A percentile compares a stretch with the other conserved stretches of the same genome.
phyloP scores from a whole-genome alignment of 805 yeast genomes.

The Ogataea parapolymorpha region DNA sequence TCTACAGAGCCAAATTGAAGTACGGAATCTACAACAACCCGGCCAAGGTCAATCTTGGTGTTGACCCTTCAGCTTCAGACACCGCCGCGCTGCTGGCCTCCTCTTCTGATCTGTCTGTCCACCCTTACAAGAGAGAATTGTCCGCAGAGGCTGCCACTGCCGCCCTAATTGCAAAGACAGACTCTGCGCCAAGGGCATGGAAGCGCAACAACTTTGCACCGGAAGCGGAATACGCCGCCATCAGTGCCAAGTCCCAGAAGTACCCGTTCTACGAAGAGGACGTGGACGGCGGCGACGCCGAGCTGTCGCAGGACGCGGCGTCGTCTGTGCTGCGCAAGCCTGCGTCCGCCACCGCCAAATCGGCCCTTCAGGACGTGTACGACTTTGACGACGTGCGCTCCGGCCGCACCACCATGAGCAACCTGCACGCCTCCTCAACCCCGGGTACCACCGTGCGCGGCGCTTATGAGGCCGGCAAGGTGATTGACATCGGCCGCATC shows the following conservation, averaged over 20 bases:
- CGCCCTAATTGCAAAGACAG: slow-evolving; percentile 48
- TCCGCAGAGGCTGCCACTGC: slow-evolving; percentile 68
- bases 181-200: slow-evolving; percentile 48
- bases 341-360: slow-evolving; percentile 31
- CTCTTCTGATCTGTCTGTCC: slow-evolving; percentile 57
- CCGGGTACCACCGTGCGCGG: slow-evolving; percentile 28
- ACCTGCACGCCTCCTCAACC: slow-evolving; percentile 20
- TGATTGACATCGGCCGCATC: slow-evolving; percentile 30
- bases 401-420: slow-evolving; percentile 35
- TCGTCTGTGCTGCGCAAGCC: slow-evolving; percentile 35
- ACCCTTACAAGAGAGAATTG: slow-evolving; percentile 58
- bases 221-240: slow-evolving; percentile 46
- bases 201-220: slow-evolving; percentile 43
- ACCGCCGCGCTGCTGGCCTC: slow-evolving; percentile 77
- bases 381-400: slow-evolving; percentile 43
- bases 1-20: slow-evolving; percentile 68
- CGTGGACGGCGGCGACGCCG: slow-evolving; percentile 33
- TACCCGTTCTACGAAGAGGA: slow-evolving; percentile 28
- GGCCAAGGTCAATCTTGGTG: slow-evolving; percentile 54
- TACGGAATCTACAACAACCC: slow-evolving; percentile 61
- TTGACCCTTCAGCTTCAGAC: slow-evolving; percentile 64
- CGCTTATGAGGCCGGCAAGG: slow-evolving; percentile 30
- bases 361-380: slow-evolving; percentile 38
- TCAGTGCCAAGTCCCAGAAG: slow-evolving; percentile 34
- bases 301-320: slow-evolving; percentile 41